A percentile compares a stretch with the other conserved stretches of the same genome.
Conservation (phyloP, 345 rosid species). For the Sisymbrium altissimum region DNA sequence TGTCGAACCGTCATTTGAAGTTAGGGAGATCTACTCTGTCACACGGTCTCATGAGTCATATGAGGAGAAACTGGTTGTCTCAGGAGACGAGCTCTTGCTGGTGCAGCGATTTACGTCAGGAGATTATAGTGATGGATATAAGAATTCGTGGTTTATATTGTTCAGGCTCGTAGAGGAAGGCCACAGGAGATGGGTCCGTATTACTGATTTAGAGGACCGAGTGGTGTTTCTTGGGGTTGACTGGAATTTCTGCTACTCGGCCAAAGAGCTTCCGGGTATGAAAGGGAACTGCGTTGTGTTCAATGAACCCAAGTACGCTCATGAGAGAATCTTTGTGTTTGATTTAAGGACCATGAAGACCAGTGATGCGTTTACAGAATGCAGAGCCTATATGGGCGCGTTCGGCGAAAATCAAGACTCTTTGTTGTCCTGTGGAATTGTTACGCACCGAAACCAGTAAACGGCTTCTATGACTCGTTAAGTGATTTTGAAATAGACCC, state of each 20-base stretch:
- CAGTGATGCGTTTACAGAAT: background rate
- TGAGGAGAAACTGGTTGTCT: background rate
- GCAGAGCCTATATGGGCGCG: background rate
- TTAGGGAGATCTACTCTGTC: background rate
- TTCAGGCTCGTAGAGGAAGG: background rate
- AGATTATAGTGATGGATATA: background rate
- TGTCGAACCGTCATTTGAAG: background rate
- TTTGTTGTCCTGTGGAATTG: background rate
- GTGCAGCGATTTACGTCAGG: background rate
- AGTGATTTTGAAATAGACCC: too few relatives aligned
- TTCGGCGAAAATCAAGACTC: background rate
- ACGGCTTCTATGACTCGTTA: background rate
- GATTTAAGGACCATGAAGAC: background rate
- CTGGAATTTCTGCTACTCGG: background rate
- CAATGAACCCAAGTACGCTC: background rate
- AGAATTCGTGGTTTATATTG: background rate
- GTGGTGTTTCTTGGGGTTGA: background rate
- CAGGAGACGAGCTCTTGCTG: constrained; percentile 6
- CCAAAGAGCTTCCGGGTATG: background rate
- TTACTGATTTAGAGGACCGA: background rate
- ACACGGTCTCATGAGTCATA: background rate
- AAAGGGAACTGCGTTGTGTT: background rate
- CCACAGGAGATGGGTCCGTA: background rate
- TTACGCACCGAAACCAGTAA: background rate
- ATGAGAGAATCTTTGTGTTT: background rate